phyloP scores from a whole-genome alignment of 1,284 basidiomycete genomes.

The Sporisorium reilianum region DNA sequence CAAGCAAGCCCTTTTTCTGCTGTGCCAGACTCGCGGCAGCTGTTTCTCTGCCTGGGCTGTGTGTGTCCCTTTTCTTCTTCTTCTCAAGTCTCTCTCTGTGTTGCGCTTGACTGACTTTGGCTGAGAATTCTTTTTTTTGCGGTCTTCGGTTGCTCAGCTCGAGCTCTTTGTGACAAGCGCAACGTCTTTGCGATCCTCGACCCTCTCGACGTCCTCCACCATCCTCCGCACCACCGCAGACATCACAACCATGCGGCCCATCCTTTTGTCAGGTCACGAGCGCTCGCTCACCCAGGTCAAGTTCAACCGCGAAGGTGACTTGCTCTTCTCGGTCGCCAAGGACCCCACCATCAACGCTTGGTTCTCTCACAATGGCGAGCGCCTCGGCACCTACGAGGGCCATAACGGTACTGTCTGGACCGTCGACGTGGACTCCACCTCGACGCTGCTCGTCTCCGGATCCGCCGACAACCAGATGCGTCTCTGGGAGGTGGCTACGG shows the following conservation, averaged over 20 bases:
- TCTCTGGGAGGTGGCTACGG: slow-evolving; percentile 89
- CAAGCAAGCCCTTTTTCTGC: background rate
- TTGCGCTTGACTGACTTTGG: background rate
- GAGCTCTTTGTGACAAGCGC: background rate
- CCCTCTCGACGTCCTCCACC: slow-evolving; percentile 18
- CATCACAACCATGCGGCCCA: slow-evolving; percentile 26
- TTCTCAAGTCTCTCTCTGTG: background rate
- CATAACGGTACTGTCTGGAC: slow-evolving; percentile 98
- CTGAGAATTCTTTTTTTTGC: slow-evolving; percentile 24
- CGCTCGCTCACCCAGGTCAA: slow-evolving; percentile 84
- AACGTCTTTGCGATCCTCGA: slow-evolving; percentile 11
- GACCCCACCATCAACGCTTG: slow-evolving; percentile 95
- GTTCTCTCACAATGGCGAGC: slow-evolving; percentile 98
- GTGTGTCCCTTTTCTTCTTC: slow-evolving; percentile 1
- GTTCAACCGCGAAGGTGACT: slow-evolving; percentile 92
- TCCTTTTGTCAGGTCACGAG: slow-evolving; percentile 82
- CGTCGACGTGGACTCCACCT: slow-evolving; percentile 90
- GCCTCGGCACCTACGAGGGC: slow-evolving; percentile 94
- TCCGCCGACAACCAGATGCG: slow-evolving; percentile 87
- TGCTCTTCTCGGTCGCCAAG: slow-evolving; percentile 96
- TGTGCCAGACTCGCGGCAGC: slow-evolving; percentile 1
- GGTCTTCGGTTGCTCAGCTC: slow-evolving; percentile 9
- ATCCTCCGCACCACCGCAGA: slow-evolving; percentile 14
- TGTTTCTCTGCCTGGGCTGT: slow-evolving; percentile 1
- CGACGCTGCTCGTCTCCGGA: slow-evolving; percentile 87